Conservation (phyloP, 139 green algal species). For the Volvox africanus region DNA sequence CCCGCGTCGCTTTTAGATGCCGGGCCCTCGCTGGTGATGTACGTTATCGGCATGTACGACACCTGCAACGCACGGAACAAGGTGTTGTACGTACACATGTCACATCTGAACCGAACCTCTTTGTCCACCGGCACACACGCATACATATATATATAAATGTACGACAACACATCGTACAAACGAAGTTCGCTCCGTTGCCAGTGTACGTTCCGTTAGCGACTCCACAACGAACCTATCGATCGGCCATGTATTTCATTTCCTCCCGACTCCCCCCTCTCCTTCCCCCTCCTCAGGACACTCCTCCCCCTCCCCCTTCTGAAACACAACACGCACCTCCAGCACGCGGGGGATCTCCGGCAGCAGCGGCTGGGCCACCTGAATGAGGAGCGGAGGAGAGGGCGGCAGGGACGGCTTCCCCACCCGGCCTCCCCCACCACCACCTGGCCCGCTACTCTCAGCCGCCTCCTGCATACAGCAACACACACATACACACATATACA, state of each 20-base stretch:
- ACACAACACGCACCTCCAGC: constrained; percentile 32
- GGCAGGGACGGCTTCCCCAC: too few species aligned
- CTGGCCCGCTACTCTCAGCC: background rate
- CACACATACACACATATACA: too few species aligned
- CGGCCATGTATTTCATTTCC: background rate
- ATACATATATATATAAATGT: too few species aligned
- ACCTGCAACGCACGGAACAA: constrained; percentile 39
- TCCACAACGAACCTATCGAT: background rate
- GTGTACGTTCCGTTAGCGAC: too few species aligned
- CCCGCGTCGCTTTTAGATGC: background rate
- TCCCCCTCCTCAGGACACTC: too few species aligned
- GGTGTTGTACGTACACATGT: too few species aligned
- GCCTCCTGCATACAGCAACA: background rate
- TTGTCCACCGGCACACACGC: too few species aligned
- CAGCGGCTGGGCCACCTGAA: background rate
- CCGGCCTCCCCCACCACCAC: too few species aligned
- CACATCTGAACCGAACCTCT: too few species aligned
- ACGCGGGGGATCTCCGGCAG: constrained; percentile 11
- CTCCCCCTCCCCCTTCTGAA: background rate
- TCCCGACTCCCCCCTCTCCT: background rate
- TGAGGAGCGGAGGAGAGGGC: background rate
- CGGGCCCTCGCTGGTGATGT: background rate
- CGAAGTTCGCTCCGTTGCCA: too few species aligned
- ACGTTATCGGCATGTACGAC: constrained; percentile 75
- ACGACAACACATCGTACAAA: too few species aligned